Evolutionary conservation across 202 grass and related monocot species (phyloP), one percentile per base, ranked within the genome.

Genomic region (Cymbopogon flexuosus): DNA sequence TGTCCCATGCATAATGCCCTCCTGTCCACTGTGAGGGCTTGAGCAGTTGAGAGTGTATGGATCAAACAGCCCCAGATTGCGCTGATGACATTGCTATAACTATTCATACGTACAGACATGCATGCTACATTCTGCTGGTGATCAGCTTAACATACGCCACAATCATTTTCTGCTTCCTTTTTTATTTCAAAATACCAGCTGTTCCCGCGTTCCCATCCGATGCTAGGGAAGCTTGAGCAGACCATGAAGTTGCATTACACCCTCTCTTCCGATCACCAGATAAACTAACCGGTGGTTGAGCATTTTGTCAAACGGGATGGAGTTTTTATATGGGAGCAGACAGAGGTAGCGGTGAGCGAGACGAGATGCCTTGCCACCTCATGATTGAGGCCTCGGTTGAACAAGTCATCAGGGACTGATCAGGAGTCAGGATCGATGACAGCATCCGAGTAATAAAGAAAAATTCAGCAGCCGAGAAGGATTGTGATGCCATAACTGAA

Each of bases 351-450:
- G 10, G 34, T 18, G 64, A 35, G 29, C 75, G 77, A 76, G 70
- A 70, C 22, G 22, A 45, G 67, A 43, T 70, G 68, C 68, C 30
- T 59, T 46, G 62, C 23, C 73, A 5, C 71, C 77, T 65, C 77
- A 76, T 78, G 79, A 89, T 85, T 72, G 72, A 81, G 65, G 74
- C 65, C 56, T 51, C 34, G 16, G 76, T 51, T 76, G 77, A 89
- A 85, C 71, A 30, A 56, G 82, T 85, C 45, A 12, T 13, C 34
- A 69, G 41, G 41, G 14, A 10, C 6, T 40, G 5, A 39, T 23
- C 40, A 42, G 2, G 9, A 41, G 9, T 29, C 3, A 13, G 68
- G 73, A 16, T 52, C 51, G 62, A 69, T 69, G 56, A 75, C 4
- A 81, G 47, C 72, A 62, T 76, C 67, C 40, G 23, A 72, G 42